phyloP scores from a whole-genome alignment of 2,329 filamentous ascomycete genomes.

The Sclerotinia subarctica region DNA sequence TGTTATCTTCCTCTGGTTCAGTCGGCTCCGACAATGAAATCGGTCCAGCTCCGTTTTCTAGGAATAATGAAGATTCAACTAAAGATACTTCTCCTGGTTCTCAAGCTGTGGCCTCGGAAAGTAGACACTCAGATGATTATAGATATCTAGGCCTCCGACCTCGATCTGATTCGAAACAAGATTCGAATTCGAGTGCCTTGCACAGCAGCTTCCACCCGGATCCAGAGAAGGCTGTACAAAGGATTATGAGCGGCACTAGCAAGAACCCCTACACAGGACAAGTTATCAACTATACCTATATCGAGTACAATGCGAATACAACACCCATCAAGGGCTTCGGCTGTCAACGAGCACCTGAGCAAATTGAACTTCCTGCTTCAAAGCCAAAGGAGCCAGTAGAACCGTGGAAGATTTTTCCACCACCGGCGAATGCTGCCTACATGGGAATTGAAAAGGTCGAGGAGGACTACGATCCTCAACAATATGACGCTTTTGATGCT shows the following conservation, averaged over 20 bases:
- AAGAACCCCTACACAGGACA: not conserved
- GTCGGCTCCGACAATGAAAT: not conserved
- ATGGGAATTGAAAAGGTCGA: constrained; percentile 1
- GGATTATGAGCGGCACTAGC: not conserved
- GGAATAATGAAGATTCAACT: not conserved
- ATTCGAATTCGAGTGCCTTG: not conserved
- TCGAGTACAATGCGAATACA: not conserved
- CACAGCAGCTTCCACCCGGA: not conserved
- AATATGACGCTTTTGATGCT: constrained; percentile 4
- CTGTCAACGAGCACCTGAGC: not conserved
- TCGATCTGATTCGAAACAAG: not conserved
- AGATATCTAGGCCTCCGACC: not conserved
- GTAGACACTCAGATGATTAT: not conserved
- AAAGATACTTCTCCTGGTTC: not conserved
- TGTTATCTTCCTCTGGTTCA: not conserved
- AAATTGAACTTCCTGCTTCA: constrained; percentile 10
- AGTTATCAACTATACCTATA: not conserved
- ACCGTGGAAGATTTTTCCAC: constrained; percentile 5
- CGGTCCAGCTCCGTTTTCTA: not conserved
- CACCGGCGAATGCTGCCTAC: constrained; percentile 8
- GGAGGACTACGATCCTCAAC: constrained; percentile 12
- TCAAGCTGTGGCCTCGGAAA: not conserved
- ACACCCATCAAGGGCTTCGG: not conserved
- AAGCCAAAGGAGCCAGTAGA: constrained; percentile 4
- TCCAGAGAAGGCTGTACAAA: not conserved